These are phyloP conservation scores for Eucalyptus microcorys DNA, from an alignment of 345 rosid species.

Conservation along the genomic window DNA sequence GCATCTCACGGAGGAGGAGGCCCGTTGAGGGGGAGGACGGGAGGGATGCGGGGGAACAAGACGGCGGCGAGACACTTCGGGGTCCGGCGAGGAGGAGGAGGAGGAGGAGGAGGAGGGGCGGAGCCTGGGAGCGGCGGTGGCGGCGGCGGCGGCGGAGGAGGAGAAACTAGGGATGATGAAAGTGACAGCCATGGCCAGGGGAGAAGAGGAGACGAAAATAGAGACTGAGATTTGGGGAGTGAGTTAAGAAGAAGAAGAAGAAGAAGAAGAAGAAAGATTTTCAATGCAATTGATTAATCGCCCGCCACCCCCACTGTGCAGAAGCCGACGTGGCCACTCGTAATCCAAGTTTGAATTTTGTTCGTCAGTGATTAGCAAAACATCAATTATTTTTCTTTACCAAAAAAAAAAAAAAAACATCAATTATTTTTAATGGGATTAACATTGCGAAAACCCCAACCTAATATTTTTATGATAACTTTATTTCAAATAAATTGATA, in stretches of 20 bases:
- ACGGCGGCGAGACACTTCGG: neutral
- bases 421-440: too few species aligned
- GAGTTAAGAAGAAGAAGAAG: neutral
- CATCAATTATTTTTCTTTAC: too few species aligned
- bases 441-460: too few species aligned
- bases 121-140: conserved; percentile 5
- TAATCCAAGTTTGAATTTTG: too few species aligned
- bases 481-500: too few species aligned
- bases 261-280: too few species aligned
- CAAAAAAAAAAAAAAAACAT: too few species aligned
- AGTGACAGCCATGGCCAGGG: neutral
- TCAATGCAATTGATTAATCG: too few species aligned
- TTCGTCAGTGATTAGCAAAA: too few species aligned
- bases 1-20: neutral
- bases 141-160: neutral
- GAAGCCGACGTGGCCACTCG: neutral
- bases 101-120: neutral
- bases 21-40: neutral
- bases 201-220: neutral
- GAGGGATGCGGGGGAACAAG: conserved; percentile 43
- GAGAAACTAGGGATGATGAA: neutral
- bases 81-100: neutral
- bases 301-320: neutral
- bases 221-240: neutral
- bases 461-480: too few species aligned